Evolutionary conservation across 2,329 filamentous ascomycete species (phyloP).

Genomic region (Orbilia quercus): DNA sequence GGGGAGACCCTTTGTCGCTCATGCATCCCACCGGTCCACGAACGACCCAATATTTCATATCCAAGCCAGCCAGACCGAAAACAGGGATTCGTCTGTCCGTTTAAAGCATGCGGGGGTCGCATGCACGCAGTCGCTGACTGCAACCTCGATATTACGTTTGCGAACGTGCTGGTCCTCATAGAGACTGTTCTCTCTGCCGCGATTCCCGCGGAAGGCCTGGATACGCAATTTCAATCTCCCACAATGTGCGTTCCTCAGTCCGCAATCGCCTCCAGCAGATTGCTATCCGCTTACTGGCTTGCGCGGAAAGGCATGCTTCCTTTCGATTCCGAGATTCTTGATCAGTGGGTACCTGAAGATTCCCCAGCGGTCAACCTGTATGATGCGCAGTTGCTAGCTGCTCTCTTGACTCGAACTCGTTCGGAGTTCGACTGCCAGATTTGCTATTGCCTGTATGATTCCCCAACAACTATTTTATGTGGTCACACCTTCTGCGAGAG

Average conservation of each 20-base stretch:
- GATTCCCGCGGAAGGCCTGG: slow-evolving; percentile 58
- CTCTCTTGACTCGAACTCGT: slow-evolving; percentile 72
- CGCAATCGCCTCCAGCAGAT: slow-evolving; percentile 65
- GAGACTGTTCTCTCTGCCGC: slow-evolving; percentile 68
- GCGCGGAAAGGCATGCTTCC: slow-evolving; percentile 63
- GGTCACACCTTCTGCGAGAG: slow-evolving; percentile 89
- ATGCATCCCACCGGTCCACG: slow-evolving; percentile 76
- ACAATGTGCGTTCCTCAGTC: too few species aligned
- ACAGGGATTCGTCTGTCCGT: slow-evolving; percentile 79
- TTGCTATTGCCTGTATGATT: slow-evolving; percentile 82
- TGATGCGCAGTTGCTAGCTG: slow-evolving; percentile 68
- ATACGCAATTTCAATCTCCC: slow-evolving; percentile 16
- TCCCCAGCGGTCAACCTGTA: slow-evolving; percentile 58
- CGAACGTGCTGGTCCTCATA: slow-evolving; percentile 75
- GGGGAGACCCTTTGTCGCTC: slow-evolving; percentile 79
- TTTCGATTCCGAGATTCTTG: slow-evolving; percentile 59
- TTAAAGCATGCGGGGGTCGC: slow-evolving; percentile 70
- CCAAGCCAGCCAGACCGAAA: slow-evolving; percentile 75
- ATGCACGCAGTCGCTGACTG: slow-evolving; percentile 84
- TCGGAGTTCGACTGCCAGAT: slow-evolving; percentile 87
- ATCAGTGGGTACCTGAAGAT: slow-evolving; percentile 58
- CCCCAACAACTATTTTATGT: slow-evolving; percentile 84
- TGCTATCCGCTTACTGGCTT: slow-evolving; percentile 75
- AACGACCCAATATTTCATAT: slow-evolving; percentile 79
- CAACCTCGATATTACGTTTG: slow-evolving; percentile 78